Conservation (phyloP, 2,329 filamentous ascomycete species). For the Tolypocladium paradoxum region DNA sequence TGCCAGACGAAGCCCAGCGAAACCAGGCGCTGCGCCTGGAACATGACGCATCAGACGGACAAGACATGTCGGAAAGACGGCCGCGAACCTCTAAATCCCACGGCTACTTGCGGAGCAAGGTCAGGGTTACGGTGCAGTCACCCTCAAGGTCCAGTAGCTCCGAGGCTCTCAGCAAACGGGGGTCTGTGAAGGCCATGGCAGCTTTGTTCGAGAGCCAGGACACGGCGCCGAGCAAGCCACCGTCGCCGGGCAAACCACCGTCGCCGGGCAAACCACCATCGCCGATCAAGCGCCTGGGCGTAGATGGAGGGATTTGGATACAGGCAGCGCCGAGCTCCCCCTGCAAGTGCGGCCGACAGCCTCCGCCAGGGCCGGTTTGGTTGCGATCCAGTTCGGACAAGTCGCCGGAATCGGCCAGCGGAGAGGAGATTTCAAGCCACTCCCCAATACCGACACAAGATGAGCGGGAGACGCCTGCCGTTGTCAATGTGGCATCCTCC, state of each 20-base stretch:
- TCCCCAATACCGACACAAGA: not conserved
- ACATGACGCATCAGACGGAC: not conserved
- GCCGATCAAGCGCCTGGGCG: not conserved
- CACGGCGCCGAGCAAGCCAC: not conserved
- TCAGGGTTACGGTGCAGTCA: not conserved
- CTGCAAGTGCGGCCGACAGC: not conserved
- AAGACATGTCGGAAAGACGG: too few relatives aligned
- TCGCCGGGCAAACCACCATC: not conserved
- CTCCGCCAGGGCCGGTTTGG: not conserved
- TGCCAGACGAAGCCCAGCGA: not conserved
- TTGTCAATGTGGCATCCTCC: not conserved
- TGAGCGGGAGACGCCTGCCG: not conserved
- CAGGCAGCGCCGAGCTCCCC: not conserved
- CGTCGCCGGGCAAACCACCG: not conserved
- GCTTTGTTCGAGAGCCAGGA: constrained; percentile 35
- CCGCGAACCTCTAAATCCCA: constrained; percentile 6
- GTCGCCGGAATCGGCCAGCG: not conserved
- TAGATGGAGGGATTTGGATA: not conserved
- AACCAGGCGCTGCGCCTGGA: too few relatives aligned
- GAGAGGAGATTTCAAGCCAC: not conserved
- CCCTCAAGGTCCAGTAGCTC: constrained; percentile 8
- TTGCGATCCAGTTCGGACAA: not conserved
- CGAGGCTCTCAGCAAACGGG: constrained; percentile 13
- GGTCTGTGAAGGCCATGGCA: constrained; percentile 37
- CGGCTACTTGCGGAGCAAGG: constrained; percentile 2